Conservation (phyloP, 2,329 filamentous ascomycete species). For the Incumbomyces delicatus region DNA sequence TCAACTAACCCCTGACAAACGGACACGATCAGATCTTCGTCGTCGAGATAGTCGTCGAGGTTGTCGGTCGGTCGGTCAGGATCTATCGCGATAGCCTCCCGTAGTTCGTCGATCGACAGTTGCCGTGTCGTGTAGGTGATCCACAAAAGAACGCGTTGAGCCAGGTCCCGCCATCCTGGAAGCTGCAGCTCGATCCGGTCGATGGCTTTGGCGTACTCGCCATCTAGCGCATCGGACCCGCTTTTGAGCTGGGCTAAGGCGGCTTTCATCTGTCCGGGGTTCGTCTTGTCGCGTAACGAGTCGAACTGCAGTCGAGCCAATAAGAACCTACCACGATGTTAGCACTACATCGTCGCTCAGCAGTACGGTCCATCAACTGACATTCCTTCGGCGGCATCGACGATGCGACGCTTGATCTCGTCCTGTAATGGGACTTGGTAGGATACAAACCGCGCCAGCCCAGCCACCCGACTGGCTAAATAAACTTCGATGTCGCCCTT, state of each 20-base stretch:
- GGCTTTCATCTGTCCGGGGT: background rate
- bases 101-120: background rate
- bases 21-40: constrained; percentile 14
- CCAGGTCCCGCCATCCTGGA: background rate
- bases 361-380: background rate
- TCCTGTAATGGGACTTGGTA: too few relatives aligned
- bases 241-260: background rate
- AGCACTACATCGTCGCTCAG: constrained; percentile 3
- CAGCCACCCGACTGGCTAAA: background rate
- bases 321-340: constrained; percentile 10
- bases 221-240: background rate
- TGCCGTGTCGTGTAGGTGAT: background rate
- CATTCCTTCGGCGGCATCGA: too few relatives aligned
- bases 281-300: constrained; percentile 7
- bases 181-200: background rate
- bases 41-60: background rate
- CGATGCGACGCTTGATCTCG: too few relatives aligned
- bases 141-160: background rate
- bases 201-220: background rate
- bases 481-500: background rate
- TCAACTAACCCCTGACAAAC: constrained; percentile 21
- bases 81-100: constrained; percentile 1
- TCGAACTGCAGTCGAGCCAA: constrained; percentile 10
- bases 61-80: too few relatives aligned
- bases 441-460: background rate